Evolutionary conservation across 805 yeast species (phyloP), one percentile per base, ranked within the genome.

Genomic region (Ogataea naganishii): DNA sequence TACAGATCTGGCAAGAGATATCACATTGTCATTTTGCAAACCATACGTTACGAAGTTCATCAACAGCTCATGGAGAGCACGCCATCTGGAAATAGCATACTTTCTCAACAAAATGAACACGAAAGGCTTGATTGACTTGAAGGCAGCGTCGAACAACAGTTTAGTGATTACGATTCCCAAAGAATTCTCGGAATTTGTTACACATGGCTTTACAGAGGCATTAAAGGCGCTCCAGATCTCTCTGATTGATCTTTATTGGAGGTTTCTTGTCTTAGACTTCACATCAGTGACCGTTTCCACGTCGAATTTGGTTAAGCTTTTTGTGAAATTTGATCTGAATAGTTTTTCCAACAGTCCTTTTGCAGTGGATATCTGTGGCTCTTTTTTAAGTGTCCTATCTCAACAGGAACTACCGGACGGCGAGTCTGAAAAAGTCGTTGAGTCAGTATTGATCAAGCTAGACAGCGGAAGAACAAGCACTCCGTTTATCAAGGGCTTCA

Each of bases 1-100:
- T 3, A 45, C 64, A 17, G 62, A 56, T 5, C 37, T 69, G 7
- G 43, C 69, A 3, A 49, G 46, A 22, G 71, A 67, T 10, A 73
- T 67, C 41, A 47, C 72, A 3, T 19, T 66, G 18, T 57, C 64
- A 15, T 66, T 64, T 33, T 70, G 74, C 2, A 42, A 47, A 3
- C 61, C 58, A 18, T 66, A 56, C 34, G 47, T 78, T 12, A 75
- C 72, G 31, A 62, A 62, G 5, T 76, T 55, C 32, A 51, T 79
- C 18, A 56, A 66, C 23, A 49, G 48, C 18, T 40, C 60, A 22
- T 67, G 73, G 72, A 32, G 47, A n/a, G 11, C 34, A 3, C 36
- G 51, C 20, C 43, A 50, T 7, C 53, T 58, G 41, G 48, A 56
- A 36, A 55, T 66, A 24, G 60, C 70, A 0, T 53, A 56, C 11